A percentile compares a stretch with the other conserved stretches of the same genome.
Conservation (phyloP, 192 early-diverging fungal species). For the Phlyctochytrium arcticum region DNA sequence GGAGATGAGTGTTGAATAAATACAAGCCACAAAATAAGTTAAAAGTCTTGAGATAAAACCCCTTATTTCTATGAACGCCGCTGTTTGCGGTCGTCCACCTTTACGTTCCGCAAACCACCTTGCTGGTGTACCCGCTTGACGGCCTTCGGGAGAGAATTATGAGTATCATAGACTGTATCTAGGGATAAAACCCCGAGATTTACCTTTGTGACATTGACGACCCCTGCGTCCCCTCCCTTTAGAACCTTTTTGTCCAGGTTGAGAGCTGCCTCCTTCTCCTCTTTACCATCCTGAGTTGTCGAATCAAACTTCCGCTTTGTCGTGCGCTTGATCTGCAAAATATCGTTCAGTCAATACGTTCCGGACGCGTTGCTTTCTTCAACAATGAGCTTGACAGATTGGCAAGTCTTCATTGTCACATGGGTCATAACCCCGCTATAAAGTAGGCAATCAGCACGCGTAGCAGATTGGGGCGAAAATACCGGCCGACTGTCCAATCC, state of each 20-base stretch:
- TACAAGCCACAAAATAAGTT: no score
- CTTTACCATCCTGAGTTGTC: conserved; percentile 17
- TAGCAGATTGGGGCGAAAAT: no score
- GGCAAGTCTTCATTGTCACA: no score
- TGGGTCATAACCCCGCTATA: no score
- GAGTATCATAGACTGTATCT: not conserved
- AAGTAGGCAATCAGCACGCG: no score
- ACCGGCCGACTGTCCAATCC: no score
- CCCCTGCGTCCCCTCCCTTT: conserved; percentile 28
- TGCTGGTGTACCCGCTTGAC: conserved; percentile 20
- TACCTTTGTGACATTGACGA: conserved; percentile 37
- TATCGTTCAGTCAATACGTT: no score
- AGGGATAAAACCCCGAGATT: not conserved
- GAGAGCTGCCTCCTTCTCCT: conserved; percentile 29
- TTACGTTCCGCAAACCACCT: conserved; percentile 6
- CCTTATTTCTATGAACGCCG: not conserved
- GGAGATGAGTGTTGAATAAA: no score
- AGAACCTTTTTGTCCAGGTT: conserved; percentile 34
- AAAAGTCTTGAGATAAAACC: no score
- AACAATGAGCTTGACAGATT: no score
- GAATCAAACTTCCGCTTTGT: conserved; percentile 48
- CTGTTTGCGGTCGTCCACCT: conserved; percentile 16
- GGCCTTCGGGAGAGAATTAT: not conserved
- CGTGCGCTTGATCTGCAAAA: conserved; percentile 40
- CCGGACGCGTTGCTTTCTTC: no score